phyloP scores from a whole-genome alignment of 108 stramenopile species.

The Skeletonema menzelii region DNA sequence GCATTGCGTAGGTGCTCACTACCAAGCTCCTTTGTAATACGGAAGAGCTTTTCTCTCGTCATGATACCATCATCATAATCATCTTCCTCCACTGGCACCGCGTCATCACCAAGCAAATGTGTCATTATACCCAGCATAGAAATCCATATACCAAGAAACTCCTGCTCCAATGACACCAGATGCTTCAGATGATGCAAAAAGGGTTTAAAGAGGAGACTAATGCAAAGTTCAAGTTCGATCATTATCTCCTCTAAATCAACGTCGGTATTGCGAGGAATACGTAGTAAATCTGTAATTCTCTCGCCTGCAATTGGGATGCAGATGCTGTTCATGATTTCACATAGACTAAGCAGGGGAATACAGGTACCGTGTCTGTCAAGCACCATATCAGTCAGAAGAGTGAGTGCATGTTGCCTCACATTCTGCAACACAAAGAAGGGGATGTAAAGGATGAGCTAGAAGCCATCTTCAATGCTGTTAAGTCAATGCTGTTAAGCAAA shows the following conservation, averaged over 20 bases:
- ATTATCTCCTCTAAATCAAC: constrained; percentile 55
- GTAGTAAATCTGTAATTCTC: constrained; percentile 57
- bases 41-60: constrained; percentile 26
- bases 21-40: constrained; percentile 60
- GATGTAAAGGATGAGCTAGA: not conserved
- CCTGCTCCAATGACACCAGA: constrained; percentile 43
- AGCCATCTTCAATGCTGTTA: not conserved
- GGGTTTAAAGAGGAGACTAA: constrained; percentile 84
- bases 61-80: constrained; percentile 7
- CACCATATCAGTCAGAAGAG: constrained; percentile 77
- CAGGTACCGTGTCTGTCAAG: constrained; percentile 65
- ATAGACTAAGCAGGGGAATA: constrained; percentile 51
- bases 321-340: constrained; percentile 52
- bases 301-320: constrained; percentile 74
- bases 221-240: constrained; percentile 81
- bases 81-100: constrained; percentile 5
- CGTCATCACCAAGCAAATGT: constrained; percentile 53
- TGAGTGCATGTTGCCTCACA: constrained; percentile 82
- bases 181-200: constrained; percentile 73
- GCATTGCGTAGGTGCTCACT: constrained; percentile 85
- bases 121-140: constrained; percentile 64
- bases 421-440: constrained; percentile 35
- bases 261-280: constrained; percentile 17
- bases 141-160: constrained; percentile 62
- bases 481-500: not conserved